These are phyloP conservation scores for Primulina eburnea DNA, from an alignment of 257 asterid genomes.

Conservation along the genomic window DNA sequence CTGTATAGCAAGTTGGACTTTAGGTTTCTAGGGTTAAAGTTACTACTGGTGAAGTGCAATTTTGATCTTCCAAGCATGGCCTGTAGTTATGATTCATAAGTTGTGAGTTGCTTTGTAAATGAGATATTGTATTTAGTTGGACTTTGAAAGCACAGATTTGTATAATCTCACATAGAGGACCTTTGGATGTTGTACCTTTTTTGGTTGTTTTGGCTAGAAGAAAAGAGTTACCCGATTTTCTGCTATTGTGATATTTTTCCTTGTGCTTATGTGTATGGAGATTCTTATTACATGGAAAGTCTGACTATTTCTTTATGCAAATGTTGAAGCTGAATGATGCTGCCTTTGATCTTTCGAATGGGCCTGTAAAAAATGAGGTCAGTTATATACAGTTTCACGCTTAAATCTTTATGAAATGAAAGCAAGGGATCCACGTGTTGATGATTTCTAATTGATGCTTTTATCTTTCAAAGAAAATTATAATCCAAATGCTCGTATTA, in stretches of 20 bases:
- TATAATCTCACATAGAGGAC: background rate
- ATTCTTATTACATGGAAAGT: constrained; percentile 1
- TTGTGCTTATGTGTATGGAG: constrained; percentile 7
- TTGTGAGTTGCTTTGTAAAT: background rate
- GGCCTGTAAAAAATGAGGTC: constrained; percentile 81
- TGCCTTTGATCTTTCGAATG: constrained; percentile 96
- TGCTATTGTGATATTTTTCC: constrained; percentile 1
- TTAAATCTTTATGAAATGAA: background rate
- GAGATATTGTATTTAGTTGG: background rate
- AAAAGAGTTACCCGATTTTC: background rate
- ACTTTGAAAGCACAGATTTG: no score
- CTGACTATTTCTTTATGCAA: constrained; percentile 17
- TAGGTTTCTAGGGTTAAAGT: background rate
- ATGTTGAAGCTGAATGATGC: constrained; percentile 89
- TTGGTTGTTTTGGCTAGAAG: background rate
- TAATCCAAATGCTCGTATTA: background rate
- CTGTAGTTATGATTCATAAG: background rate
- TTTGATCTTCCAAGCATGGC: background rate
- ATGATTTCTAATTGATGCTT: background rate
- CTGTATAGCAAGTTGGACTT: background rate
- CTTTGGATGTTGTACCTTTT: constrained; percentile 1
- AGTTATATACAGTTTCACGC: constrained; percentile 13
- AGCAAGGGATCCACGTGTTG: background rate
- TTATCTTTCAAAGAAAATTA: background rate
- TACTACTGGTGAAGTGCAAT: background rate